Evolutionary conservation across 805 yeast genomes (phyloP).

Genomic region (Yueomyces sp.): DNA sequence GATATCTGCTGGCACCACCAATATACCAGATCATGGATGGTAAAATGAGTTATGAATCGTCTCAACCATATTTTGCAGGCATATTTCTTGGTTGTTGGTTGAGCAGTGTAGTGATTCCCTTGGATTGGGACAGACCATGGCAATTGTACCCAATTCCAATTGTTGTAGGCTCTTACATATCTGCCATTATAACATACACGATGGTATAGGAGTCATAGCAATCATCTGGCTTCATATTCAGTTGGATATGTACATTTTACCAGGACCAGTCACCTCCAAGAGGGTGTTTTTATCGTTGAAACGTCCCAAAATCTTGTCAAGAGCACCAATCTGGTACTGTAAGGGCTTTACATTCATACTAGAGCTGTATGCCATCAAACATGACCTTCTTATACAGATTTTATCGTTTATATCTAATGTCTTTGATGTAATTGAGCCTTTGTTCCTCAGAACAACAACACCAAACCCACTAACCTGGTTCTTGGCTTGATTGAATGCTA

Average conservation of each 20-base stretch:
- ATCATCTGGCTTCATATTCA: too few relatives aligned
- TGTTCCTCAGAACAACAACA: conserved; percentile 16
- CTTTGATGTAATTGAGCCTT: conserved; percentile 17
- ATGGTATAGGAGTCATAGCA: conserved; percentile 3
- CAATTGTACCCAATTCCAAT: conserved; percentile 91
- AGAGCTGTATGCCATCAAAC: conserved; percentile 11
- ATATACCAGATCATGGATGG: conserved; percentile 42
- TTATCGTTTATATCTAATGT: conserved; percentile 12
- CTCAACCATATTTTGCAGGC: conserved; percentile 22
- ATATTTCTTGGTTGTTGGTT: conserved; percentile 67
- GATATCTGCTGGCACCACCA: conserved; percentile 49
- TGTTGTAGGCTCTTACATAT: conserved; percentile 61
- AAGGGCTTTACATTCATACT: conserved; percentile 2
- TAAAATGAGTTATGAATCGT: conserved; percentile 34
- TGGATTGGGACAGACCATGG: conserved; percentile 98
- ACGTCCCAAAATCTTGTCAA: conserved; percentile 7
- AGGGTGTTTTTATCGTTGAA: conserved; percentile 10
- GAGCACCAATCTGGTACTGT: conserved; percentile 1
- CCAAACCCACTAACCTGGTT: conserved; percentile 17
- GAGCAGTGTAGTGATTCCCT: conserved; percentile 86
- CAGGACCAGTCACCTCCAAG: conserved; percentile 21
- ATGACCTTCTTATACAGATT: conserved; percentile 11
- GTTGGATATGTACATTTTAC: conserved; percentile 1
- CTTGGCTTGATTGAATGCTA: conserved; percentile 3
- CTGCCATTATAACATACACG: conserved; percentile 48